Percentiles rank a stretch among this genome's conserved stretches.
Evolutionary conservation across 208 protist genomes (phyloP).

Genomic region (Leishmania arabica): DNA sequence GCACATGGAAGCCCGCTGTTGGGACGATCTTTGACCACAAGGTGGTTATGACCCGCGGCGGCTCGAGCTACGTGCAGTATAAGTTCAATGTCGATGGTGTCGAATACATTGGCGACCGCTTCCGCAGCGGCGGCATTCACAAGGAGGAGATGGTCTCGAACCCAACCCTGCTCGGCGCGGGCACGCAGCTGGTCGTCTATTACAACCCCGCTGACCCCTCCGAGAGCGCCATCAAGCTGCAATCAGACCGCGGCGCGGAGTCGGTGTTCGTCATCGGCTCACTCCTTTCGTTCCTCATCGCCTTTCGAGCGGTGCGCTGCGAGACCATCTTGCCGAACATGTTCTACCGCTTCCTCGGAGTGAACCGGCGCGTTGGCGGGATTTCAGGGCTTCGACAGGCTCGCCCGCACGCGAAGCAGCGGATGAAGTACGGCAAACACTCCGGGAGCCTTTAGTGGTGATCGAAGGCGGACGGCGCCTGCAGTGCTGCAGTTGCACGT

Average conservation of each 20-base stretch:
- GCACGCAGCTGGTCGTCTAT: slow-evolving; percentile 87
- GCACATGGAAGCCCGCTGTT: slow-evolving; percentile 84
- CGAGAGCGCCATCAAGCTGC: slow-evolving; percentile 88
- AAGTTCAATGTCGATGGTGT: slow-evolving; percentile 73
- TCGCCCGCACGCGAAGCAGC: slow-evolving; percentile 63
- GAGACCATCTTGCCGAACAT: slow-evolving; percentile 93
- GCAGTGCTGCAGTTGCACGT: neutral
- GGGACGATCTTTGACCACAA: slow-evolving; percentile 91
- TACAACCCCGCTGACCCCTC: slow-evolving; percentile 85
- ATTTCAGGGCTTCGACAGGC: slow-evolving; percentile 76
- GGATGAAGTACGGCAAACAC: slow-evolving; percentile 87
- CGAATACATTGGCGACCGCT: slow-evolving; percentile 82
- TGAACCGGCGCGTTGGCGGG: slow-evolving; percentile 73
- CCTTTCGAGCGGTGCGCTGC: slow-evolving; percentile 85
- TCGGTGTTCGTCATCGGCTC: slow-evolving; percentile 70
- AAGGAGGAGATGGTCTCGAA: slow-evolving; percentile 86
- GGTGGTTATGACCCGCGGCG: slow-evolving; percentile 83
- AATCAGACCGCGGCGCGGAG: slow-evolving; percentile 79
- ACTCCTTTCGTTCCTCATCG: slow-evolving; percentile 68
- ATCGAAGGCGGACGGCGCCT: neutral
- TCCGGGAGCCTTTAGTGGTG: slow-evolving; percentile 32
- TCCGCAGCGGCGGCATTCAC: slow-evolving; percentile 84
- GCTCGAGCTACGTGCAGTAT: slow-evolving; percentile 85
- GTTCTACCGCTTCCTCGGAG: slow-evolving; percentile 87
- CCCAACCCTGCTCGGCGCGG: slow-evolving; percentile 81